phyloP scores from a whole-genome alignment of 2,329 filamentous ascomycete species.

The Exophiala dermatitidis region DNA sequence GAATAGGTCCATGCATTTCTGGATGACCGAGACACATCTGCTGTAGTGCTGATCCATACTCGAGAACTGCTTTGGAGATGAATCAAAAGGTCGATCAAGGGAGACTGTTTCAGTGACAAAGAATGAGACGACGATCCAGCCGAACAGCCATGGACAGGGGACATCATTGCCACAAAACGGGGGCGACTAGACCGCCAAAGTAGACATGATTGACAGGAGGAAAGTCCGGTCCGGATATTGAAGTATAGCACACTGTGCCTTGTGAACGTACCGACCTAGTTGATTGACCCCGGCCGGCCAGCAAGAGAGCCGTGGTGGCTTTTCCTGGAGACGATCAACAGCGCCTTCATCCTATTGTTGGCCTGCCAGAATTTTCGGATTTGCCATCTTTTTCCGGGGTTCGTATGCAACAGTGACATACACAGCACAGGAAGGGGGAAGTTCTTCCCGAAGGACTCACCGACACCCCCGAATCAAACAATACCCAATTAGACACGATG shows the following conservation, averaged over 20 bases:
- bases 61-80: not conserved
- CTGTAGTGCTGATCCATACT: not conserved
- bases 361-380: not conserved
- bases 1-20: too few species aligned
- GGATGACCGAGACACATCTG: too few species aligned
- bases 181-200: too few species aligned
- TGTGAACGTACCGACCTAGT: too few species aligned
- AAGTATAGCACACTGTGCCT: too few species aligned
- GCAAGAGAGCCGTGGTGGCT: too few species aligned
- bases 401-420: constrained; percentile 21
- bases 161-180: too few species aligned
- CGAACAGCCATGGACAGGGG: too few species aligned
- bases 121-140: too few species aligned
- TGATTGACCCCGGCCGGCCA: too few species aligned
- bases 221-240: too few species aligned
- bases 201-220: too few species aligned
- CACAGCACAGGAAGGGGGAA: constrained; percentile 11
- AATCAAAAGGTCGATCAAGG: not conserved
- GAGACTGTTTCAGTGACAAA: not conserved
- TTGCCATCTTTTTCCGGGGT: not conserved
- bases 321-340: not conserved
- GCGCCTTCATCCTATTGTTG: not conserved
- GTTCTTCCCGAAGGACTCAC: constrained; percentile 8
- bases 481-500: constrained; percentile 6
- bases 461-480: constrained; percentile 10